Conservation (phyloP, 2,329 filamentous ascomycete genomes). For the Tolypocladium pustulatum region DNA sequence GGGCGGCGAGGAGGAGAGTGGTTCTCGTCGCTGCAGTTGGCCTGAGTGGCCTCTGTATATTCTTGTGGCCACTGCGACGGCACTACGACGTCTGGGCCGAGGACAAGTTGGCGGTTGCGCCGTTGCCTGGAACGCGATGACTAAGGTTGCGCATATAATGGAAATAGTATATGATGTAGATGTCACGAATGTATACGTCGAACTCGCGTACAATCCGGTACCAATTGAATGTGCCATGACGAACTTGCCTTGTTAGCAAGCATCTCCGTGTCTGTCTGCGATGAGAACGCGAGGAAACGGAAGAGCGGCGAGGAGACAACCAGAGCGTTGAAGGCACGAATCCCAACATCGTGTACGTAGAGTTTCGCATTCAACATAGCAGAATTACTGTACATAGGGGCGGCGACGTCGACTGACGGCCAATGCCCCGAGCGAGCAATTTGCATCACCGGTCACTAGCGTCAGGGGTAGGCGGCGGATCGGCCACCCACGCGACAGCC, state of each 20-base stretch:
- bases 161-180: not conserved
- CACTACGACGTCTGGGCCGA: not conserved
- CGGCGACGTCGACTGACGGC: no score
- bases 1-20: not conserved
- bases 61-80: not conserved
- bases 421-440: no score
- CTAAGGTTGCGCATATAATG: not conserved
- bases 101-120: not conserved
- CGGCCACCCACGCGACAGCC: not conserved
- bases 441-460: not conserved
- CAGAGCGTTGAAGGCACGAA: not conserved
- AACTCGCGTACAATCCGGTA: not conserved
- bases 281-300: not conserved
- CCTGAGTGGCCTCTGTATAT: not conserved
- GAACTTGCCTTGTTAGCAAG: no score
- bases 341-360: not conserved
- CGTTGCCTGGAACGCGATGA: not conserved
- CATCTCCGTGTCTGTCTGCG: not conserved
- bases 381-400: no score
- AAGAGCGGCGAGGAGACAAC: not conserved
- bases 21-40: not conserved
- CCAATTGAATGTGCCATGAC: not conserved
- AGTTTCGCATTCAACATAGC: no score
- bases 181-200: not conserved
- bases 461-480: not conserved